Evolutionary conservation across 495 filamentous ascomycete genomes (phyloP), one percentile per base, ranked within the genome.

Genomic region (Aspergillus conjunctus): DNA sequence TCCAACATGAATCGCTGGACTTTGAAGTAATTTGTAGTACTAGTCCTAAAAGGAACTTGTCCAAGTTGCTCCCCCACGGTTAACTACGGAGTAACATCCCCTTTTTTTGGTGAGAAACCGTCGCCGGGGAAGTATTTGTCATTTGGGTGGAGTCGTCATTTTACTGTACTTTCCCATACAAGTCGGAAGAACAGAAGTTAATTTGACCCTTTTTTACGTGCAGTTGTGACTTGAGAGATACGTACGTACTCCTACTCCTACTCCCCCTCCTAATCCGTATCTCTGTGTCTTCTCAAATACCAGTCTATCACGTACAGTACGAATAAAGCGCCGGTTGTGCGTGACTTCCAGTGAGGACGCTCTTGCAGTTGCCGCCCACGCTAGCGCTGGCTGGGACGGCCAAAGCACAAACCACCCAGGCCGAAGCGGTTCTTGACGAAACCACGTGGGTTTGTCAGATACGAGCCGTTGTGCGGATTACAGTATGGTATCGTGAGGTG

Each of bases 371-470:
- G 10, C 32, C 51, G 32, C 5, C 51, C 21, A 20, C 34, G 22
- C 26, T 50, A 33, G 26, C 2, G 21, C 50, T 41, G n/a, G 34
- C 39, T 20, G 32, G 44, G 41, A 34, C 20, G 53, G 48, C 34
- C 63, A 50, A 56, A 65, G 58, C 63, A 59, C 63, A 66, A 66
- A 66, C 63, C 56, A 50, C 52, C 59, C 55, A 17, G 18, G 51
- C 33, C 51, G 12, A 59, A 59, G 52, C 51, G 39, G 63, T 66
- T 66, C 63, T 62, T 62, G 48, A 46, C 9, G 21, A 43, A 55
- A 17, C 62, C 63, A 66, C 63, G 63, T 66, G 63, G 63, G 32
- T 18, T 61, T 20, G 63, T 66, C 56, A 66, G 51, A 66, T 66
- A 66, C 63, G 32, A 56, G 51, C 63, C 63, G 63, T 66, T 66